Conservation (phyloP, 148 eudicot genomes). For the Rhododendron vialii region DNA sequence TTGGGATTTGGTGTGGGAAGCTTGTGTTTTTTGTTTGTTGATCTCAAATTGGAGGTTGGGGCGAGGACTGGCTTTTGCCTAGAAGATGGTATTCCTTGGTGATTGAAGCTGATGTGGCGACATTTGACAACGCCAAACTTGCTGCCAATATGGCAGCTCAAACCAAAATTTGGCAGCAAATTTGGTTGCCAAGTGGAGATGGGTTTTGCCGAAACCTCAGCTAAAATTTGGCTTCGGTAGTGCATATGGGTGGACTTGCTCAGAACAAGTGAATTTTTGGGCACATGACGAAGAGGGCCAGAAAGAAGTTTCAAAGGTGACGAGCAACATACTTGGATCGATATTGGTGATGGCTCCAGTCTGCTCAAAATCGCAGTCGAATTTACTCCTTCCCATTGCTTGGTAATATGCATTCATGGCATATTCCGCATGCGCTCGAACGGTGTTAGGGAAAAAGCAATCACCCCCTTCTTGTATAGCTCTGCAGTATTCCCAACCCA, state of each 20-base stretch:
- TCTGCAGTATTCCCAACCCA: conserved; percentile 30
- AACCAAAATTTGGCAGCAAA: no score
- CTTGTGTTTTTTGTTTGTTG: not conserved
- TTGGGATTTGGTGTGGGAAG: no score
- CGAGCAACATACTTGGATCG: conserved; percentile 32
- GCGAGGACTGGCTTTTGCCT: not conserved
- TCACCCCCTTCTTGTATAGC: conserved; percentile 37
- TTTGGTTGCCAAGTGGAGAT: no score
- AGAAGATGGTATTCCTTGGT: no score
- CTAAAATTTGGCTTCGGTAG: no score
- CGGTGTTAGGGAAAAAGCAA: conserved; percentile 35
- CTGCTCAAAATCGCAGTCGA: conserved; percentile 38
- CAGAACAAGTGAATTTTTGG: no score
- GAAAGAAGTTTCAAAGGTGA: not conserved
- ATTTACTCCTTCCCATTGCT: conserved; percentile 23
- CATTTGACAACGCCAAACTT: no score
- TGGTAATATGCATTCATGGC: conserved; percentile 50
- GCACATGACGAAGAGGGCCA: no score
- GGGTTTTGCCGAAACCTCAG: no score
- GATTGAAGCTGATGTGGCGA: no score
- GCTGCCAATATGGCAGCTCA: no score
- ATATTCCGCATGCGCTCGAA: conserved; percentile 34
- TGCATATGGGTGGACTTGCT: no score
- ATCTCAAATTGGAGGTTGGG: not conserved
- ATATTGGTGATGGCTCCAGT: conserved; percentile 30